Evolutionary conservation across 2,329 filamentous ascomycete species (phyloP).

Genomic region (Aureobasidium sp.): DNA sequence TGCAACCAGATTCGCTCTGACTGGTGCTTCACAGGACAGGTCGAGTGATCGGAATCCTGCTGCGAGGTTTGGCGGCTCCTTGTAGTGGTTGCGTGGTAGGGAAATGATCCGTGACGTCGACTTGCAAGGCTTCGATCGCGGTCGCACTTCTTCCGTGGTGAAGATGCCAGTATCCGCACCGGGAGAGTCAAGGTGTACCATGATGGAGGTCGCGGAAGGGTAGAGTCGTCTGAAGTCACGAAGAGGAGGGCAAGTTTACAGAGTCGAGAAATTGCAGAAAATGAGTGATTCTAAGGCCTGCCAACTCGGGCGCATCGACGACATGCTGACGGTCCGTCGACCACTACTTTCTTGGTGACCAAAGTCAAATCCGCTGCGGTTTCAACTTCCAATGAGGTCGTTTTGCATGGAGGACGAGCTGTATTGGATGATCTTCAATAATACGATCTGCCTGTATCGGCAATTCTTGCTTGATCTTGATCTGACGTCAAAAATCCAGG

Average conservation of each 20-base stretch:
- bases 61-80: constrained; percentile 24
- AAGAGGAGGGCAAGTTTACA: not conserved
- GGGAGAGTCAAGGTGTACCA: constrained; percentile 19
- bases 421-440: not conserved
- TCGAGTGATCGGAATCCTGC: constrained; percentile 25
- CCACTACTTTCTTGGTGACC: not conserved
- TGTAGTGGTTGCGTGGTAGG: constrained; percentile 24
- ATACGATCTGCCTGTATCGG: not conserved
- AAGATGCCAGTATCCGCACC: constrained; percentile 26
- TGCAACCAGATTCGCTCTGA: constrained; percentile 25
- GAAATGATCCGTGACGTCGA: constrained; percentile 24
- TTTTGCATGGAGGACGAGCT: constrained; percentile 3
- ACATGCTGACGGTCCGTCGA: not conserved
- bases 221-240: not conserved
- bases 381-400: constrained; percentile 3
- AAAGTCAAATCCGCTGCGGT: not conserved
- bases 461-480: constrained; percentile 3
- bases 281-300: not conserved
- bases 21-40: constrained; percentile 20
- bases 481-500: constrained; percentile 6
- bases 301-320: not conserved
- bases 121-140: constrained; percentile 17
- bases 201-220: not conserved
- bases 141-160: constrained; percentile 24
- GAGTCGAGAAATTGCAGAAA: not conserved